These are phyloP conservation scores for Coprinopsis marcescibilis DNA, from an alignment of 768 basidiomycete species.

Conservation along the genomic window DNA sequence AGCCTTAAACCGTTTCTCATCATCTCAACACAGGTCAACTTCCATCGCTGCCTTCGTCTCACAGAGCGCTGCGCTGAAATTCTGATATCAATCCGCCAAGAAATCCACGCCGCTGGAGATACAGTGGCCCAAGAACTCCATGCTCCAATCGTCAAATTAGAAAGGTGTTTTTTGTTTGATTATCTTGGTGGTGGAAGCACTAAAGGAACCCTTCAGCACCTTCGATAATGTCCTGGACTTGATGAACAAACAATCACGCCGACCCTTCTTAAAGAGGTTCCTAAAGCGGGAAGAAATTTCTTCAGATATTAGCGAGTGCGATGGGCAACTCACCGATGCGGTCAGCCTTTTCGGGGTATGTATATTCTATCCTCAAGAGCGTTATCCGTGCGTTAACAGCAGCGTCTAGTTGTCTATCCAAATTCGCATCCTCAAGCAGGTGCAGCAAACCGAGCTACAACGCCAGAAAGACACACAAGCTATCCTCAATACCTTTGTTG, in stretches of 20 bases:
- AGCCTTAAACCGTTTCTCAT: background rate
- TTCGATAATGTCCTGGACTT: slow-evolving; percentile 10
- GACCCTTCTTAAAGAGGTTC: slow-evolving; percentile 76
- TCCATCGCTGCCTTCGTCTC: slow-evolving; percentile 50
- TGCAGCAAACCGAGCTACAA: slow-evolving; percentile 33
- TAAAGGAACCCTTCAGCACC: background rate
- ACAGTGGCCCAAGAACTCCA: slow-evolving; percentile 36
- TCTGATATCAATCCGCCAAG: slow-evolving; percentile 47
- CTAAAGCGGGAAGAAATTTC: slow-evolving; percentile 64
- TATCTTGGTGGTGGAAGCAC: background rate
- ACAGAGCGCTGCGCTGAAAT: slow-evolving; percentile 58
- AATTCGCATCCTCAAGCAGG: slow-evolving; percentile 36
- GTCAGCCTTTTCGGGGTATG: slow-evolving; percentile 46
- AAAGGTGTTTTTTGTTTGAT: slow-evolving; percentile 27
- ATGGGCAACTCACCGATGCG: slow-evolving; percentile 24
- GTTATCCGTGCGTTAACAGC: background rate
- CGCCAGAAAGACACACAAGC: slow-evolving; percentile 27
- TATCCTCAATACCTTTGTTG: slow-evolving; percentile 24
- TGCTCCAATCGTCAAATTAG: slow-evolving; percentile 40
- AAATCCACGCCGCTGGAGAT: slow-evolving; percentile 41
- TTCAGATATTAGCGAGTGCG: slow-evolving; percentile 24
- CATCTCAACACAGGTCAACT: slow-evolving; percentile 54
- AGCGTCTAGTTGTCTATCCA: slow-evolving; percentile 25
- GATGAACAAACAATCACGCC: slow-evolving; percentile 50
- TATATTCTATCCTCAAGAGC: background rate